Evolutionary conservation across 73 alveolate genomes (phyloP).

Genomic region (Tetrahymena borealis): DNA sequence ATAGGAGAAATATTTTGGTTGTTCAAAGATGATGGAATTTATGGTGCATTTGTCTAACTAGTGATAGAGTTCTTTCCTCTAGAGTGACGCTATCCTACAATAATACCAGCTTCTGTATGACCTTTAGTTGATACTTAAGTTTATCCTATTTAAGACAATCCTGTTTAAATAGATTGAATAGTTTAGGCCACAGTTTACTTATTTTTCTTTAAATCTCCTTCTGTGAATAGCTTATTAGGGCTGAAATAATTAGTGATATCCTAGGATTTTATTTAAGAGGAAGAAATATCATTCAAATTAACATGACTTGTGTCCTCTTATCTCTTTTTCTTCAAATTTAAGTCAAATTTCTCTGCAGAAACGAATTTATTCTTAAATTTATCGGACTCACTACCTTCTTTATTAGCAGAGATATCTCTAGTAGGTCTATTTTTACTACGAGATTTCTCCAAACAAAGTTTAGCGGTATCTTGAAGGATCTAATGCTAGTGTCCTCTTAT

Average conservation of each 20-base stretch:
- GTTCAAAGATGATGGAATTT: not conserved
- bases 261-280: not conserved
- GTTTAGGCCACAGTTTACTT: not conserved
- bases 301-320: not conserved
- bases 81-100: not conserved
- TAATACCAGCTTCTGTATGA: not conserved
- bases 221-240: not conserved
- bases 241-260: not conserved
- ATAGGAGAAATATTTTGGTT: not conserved
- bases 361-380: not conserved
- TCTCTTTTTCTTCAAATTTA: not conserved
- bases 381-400: not conserved
- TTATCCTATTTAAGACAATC: not conserved
- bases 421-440: not conserved
- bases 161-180: not conserved
- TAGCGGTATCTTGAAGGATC: not conserved
- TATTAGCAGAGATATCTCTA: not conserved
- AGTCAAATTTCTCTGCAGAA: not conserved
- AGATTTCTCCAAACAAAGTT: not conserved
- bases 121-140: not conserved
- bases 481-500: not conserved
- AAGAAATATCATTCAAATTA: not conserved
- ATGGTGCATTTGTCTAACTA: not conserved
- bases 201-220: not conserved
- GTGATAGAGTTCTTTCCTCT: not conserved